Percentiles rank a stretch among this genome's conserved stretches.
Evolutionary conservation across 2,329 filamentous ascomycete genomes (phyloP).

Genomic region (Fusarium citri): DNA sequence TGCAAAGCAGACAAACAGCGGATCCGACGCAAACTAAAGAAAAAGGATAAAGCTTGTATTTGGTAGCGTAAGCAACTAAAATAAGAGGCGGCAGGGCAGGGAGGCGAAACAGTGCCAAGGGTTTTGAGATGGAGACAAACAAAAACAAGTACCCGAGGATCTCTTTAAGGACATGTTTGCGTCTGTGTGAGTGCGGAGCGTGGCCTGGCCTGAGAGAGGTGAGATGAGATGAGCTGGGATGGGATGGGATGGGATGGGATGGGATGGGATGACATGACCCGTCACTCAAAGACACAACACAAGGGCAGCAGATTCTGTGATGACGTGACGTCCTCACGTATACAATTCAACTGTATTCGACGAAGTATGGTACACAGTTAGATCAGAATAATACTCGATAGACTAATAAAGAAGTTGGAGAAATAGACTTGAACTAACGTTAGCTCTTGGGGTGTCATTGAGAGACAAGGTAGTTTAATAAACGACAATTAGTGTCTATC

Average conservation of each 20-base stretch:
- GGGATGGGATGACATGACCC: constrained; percentile 35
- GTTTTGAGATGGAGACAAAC: constrained; percentile 17
- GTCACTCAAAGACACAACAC: constrained; percentile 26
- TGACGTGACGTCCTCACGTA: constrained; percentile 11
- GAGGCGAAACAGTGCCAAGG: neutral
- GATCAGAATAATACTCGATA: constrained; percentile 14
- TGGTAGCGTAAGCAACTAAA: neutral
- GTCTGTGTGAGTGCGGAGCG: constrained; percentile 35
- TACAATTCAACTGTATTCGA: constrained; percentile 29
- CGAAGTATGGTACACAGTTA: constrained; percentile 13
- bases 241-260: constrained; percentile 32
- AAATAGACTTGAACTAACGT: neutral
- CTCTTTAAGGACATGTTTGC: constrained; percentile 33
- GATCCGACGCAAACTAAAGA: constrained; percentile 11
- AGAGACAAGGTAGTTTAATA: neutral
- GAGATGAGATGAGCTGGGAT: constrained; percentile 26
- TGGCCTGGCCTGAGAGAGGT: constrained; percentile 32
- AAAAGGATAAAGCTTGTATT: constrained; percentile 3
- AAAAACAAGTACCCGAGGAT: constrained; percentile 15
- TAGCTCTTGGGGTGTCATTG: neutral
- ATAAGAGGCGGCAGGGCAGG: constrained; percentile 2
- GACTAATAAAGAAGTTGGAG: neutral
- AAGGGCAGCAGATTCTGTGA: constrained; percentile 5
- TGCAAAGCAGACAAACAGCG: constrained; percentile 14
- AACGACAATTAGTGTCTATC: neutral